Evolutionary conservation across 2,329 filamentous ascomycete genomes (phyloP), one percentile per base, ranked within the genome.

Genomic region (Aspergillus fumigatiaffinis): DNA sequence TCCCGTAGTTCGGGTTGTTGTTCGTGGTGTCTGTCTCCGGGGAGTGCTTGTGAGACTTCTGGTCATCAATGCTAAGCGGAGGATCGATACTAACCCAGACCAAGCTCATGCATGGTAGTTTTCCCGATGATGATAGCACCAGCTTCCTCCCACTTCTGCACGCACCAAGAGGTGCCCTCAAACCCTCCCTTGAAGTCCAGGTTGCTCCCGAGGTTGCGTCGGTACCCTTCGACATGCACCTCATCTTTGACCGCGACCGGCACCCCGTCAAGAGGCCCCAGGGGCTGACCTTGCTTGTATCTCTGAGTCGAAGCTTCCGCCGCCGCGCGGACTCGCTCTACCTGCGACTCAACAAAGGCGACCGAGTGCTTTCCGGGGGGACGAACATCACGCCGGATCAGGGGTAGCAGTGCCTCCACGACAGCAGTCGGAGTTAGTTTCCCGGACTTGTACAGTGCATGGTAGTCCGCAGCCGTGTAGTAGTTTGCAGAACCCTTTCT

Each of bases 191-290:
- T 82, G 56, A 83, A 81, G 61, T 88, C 80, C 49, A 86, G 78
- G 60, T 77, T 81, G 66, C 87, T 86, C 23, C 89, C 91, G 50
- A 83, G 75, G 53, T 85, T 87, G 60, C 82, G 84, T 52, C 84
- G 81, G 69, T 91, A 92, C 14, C 89, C 90, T 61, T 84, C 80
- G 32, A 92, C 78, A 61, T 88, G 81, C 17, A 87, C 81, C 67
- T 96, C 91, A 68, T 95, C 91, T 75, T 96, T 96, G 65, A 94
- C 84, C 0, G 87, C 89, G 51, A 95, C 83, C 0, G 91, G 92
- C 1, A 96, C 85, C 12, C 92, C 92, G 66, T 96, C 92, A 7
- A 96, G 77, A 4, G 90, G 76, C 12, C 90, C 82, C 17, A 91
- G 72, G 0, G 86, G 81, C 60, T 81, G 81, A 0, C 89, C 88